A percentile compares a stretch with the other conserved stretches of the same genome.
Conservation (phyloP, 306 rosid genomes). For the Quercus wislizeni region DNA sequence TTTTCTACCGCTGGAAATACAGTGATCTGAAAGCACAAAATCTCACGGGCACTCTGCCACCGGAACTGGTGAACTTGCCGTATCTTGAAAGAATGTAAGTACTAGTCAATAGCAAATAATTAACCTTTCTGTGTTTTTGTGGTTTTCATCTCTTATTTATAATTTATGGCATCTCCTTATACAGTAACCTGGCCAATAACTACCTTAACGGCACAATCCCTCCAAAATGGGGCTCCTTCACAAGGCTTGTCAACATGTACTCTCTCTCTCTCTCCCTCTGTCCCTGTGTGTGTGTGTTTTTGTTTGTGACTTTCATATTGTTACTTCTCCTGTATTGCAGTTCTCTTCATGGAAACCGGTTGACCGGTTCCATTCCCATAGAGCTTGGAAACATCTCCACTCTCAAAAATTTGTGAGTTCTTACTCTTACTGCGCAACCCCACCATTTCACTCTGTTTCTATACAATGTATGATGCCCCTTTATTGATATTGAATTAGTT, state of each 20-base stretch:
- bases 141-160: neutral
- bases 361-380: conserved; percentile 65
- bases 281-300: too few relatives aligned
- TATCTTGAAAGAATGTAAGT: conserved; percentile 48
- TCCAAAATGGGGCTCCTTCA: conserved; percentile 47
- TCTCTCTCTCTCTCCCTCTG: neutral
- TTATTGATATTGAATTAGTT: too few relatives aligned
- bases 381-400: conserved; percentile 64
- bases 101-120: neutral
- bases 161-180: neutral
- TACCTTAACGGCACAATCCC: conserved; percentile 65
- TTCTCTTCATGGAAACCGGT: conserved; percentile 56
- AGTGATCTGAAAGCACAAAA: conserved; percentile 2
- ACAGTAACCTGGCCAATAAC: conserved; percentile 55
- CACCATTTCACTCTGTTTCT: neutral
- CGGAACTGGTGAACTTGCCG: conserved; percentile 9
- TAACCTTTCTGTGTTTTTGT: neutral
- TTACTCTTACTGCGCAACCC: neutral
- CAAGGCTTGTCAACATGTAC: conserved; percentile 45
- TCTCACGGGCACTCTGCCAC: conserved; percentile 22
- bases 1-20: neutral
- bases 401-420: conserved; percentile 62
- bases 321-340: conserved; percentile 28
- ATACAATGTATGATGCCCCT: too few relatives aligned
- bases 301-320: neutral